Percentiles rank a stretch among this genome's conserved stretches.
phyloP scores from a whole-genome alignment of 257 asterid genomes.

The Buddleja alternifolia region DNA sequence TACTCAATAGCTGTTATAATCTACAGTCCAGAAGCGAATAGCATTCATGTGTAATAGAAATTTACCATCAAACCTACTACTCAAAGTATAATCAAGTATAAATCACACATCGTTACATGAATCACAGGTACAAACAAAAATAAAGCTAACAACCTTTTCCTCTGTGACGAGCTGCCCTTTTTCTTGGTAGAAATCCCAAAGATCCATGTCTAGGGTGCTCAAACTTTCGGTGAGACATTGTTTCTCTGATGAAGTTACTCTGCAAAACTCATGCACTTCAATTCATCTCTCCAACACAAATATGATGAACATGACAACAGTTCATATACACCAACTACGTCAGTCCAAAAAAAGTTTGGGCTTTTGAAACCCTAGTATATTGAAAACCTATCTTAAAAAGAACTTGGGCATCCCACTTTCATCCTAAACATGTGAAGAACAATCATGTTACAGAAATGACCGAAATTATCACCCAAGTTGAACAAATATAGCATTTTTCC shows the following conservation, averaged over 20 bases:
- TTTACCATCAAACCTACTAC: not conserved
- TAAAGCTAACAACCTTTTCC: slow-evolving; percentile 64
- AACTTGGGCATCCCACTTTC: no score
- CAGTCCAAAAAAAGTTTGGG: not conserved
- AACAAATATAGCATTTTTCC: no score
- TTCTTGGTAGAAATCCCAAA: slow-evolving; percentile 85
- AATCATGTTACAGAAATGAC: no score
- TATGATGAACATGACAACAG: not conserved
- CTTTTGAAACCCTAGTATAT: not conserved
- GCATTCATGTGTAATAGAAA: no score
- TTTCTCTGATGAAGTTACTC: slow-evolving; percentile 25
- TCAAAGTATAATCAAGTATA: not conserved
- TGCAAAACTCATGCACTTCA: slow-evolving; percentile 44
- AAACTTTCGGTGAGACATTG: slow-evolving; percentile 87
- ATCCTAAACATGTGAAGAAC: no score
- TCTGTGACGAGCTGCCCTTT: slow-evolving; percentile 74
- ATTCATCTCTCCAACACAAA: not conserved
- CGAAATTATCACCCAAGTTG: no score
- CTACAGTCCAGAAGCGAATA: not conserved
- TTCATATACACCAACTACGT: not conserved
- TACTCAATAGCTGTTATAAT: not conserved
- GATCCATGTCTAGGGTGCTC: slow-evolving; percentile 98
- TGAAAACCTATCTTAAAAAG: no score
- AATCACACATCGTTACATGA: not conserved
- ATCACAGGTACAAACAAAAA: not conserved